Evolutionary conservation across 805 yeast species (phyloP), one percentile per base, ranked within the genome.

Genomic region (Teunomyces lycoperdinae): DNA sequence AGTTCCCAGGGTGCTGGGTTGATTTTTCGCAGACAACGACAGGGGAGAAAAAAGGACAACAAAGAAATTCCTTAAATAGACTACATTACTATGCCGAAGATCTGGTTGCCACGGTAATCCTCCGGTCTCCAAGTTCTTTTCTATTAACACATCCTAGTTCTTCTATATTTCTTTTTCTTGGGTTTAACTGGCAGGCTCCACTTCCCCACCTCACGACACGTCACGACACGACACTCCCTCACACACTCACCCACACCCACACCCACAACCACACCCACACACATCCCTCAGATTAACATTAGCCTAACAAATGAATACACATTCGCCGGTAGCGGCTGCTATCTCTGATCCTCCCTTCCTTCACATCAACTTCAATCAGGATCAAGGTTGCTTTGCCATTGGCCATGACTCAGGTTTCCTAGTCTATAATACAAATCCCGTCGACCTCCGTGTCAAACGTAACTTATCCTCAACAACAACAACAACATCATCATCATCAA

Each of bases 371-470:
- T 91, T 89, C 74, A 92, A 92, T 67, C 96, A 89, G 66, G 96
- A 91, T 68, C 87, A 83, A 58, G 85, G 89, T 32, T 92, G 97
- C 64, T 90, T 92, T 68, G 88, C 96, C 14, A 74, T 88, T 24
- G 87, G 94, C 45, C 85, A 82, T 52, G 90, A 87, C 50, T 66
- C 73, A 40, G 97, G 98, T 13, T 90, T 92, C 63, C 70, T 83
- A 46, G 96, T 92, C 9, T 92, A 82, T 73, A 87, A 86, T 60
- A 79, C 96, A 3, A 91, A 89, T 61, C 98, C 99, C 3, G 76
- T 91, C 71, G 94, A 86, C 50, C 66, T 81, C 50, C 72, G 90
- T 52, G 91, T 86, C 47, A 76, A 79, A 56, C 71, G 91, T 49
- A 36, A 45, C 43, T 43, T 46, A 43, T 14, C 11, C 35, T 20